A percentile compares a stretch with the other conserved stretches of the same genome.
phyloP scores from a whole-genome alignment of 305 asterid species.

The Fraxinus ornus region DNA sequence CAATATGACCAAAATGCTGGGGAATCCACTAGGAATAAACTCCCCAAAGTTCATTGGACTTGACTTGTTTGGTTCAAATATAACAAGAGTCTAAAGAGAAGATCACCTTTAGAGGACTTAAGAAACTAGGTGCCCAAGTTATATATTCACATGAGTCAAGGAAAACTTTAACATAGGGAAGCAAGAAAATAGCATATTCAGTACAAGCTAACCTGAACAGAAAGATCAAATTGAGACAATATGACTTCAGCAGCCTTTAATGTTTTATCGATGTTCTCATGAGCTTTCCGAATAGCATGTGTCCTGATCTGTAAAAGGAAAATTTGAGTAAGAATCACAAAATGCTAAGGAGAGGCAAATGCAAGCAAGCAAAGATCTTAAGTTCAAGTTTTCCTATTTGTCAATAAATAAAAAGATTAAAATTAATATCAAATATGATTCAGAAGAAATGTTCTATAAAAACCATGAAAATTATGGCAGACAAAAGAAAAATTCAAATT shows the following conservation, averaged over 20 bases:
- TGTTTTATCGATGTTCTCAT: slow-evolving; percentile 91
- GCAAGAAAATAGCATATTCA: background rate
- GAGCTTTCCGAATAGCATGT: slow-evolving; percentile 93
- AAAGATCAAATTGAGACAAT: slow-evolving; percentile 80
- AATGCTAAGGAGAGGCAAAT: slow-evolving; percentile 13
- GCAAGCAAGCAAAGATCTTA: slow-evolving; percentile 16
- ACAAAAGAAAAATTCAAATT: slow-evolving; percentile 1
- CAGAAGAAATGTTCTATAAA: background rate
- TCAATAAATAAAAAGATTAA: background rate
- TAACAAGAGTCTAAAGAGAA: background rate
- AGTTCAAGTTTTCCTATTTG: slow-evolving; percentile 9
- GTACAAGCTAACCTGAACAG: slow-evolving; percentile 68
- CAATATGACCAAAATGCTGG: background rate
- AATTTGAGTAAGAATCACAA: slow-evolving; percentile 15
- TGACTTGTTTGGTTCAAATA: background rate
- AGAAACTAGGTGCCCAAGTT: background rate
- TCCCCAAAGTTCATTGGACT: background rate
- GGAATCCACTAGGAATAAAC: background rate
- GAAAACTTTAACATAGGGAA: background rate
- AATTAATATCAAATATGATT: background rate
- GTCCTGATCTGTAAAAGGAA: slow-evolving; percentile 71
- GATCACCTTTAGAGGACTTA: background rate
- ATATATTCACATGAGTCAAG: background rate
- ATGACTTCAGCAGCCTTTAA: slow-evolving; percentile 94
- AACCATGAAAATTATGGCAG: background rate